These are phyloP conservation scores for Paramecium sonneborni DNA, from an alignment of 73 alveolate species.

Conservation along the genomic window DNA sequence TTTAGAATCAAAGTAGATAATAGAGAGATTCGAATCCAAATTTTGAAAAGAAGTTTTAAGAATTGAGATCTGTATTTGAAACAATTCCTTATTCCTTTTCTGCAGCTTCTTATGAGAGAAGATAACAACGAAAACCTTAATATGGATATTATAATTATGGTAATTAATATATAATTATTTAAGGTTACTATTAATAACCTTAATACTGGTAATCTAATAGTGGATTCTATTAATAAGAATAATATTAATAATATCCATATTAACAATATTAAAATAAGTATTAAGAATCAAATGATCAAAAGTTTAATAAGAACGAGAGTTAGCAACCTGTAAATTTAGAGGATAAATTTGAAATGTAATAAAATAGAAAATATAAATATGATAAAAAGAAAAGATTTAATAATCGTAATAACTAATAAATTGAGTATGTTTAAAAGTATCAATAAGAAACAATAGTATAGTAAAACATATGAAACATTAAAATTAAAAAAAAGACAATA, in stretches of 20 bases:
- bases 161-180: background rate
- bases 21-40: slow-evolving; percentile 2
- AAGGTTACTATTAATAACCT: background rate
- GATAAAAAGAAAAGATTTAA: background rate
- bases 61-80: background rate
- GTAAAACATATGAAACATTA: slow-evolving; percentile 35
- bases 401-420: background rate
- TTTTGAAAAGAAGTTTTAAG: slow-evolving; percentile 30
- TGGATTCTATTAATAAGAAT: slow-evolving; percentile 25
- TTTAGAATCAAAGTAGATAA: background rate
- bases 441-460: slow-evolving; percentile 14
- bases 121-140: background rate
- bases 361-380: background rate
- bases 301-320: background rate
- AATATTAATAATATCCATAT: background rate
- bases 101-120: slow-evolving; percentile 42
- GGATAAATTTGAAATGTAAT: background rate
- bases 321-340: background rate
- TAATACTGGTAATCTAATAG: slow-evolving; percentile 27
- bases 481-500: background rate
- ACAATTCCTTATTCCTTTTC: slow-evolving; percentile 31
- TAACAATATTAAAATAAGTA: background rate
- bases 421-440: slow-evolving; percentile 36
- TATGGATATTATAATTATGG: background rate
- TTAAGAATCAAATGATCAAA: background rate